Conservation (phyloP, 164 flowering plant species). For the Protea cynaroides region DNA sequence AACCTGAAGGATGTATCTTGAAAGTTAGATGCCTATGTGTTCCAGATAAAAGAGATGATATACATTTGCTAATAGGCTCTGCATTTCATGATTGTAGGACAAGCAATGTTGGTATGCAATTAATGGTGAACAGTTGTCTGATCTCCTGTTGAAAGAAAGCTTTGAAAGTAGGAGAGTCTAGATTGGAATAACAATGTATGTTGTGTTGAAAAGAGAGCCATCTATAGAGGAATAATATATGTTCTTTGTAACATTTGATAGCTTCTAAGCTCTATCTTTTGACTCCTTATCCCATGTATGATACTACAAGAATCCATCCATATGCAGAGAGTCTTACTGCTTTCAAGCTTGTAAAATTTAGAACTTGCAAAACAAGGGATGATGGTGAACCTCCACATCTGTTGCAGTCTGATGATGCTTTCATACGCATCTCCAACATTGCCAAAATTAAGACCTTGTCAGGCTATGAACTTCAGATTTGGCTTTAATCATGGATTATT, state of each 20-base stretch:
- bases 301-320: background rate
- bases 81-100: conserved; percentile 20
- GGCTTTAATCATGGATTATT: conserved; percentile 14
- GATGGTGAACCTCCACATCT: conserved; percentile 17
- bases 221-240: background rate
- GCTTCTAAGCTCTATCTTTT: no score
- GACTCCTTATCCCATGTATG: no score
- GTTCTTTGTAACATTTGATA: no score
- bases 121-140: conserved; percentile 17
- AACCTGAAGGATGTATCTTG: no score
- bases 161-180: background rate
- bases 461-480: conserved; percentile 17
- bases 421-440: conserved; percentile 17
- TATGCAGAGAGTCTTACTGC: background rate
- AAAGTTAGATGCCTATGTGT: conserved; percentile 10
- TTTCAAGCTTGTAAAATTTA: background rate
- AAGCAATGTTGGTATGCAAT: conserved; percentile 15
- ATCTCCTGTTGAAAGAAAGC: background rate
- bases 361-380: conserved; percentile 9
- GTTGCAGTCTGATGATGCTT: conserved; percentile 12
- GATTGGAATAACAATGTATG: no score
- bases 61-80: background rate
- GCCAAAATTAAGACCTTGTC: conserved; percentile 4
- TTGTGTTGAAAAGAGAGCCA: no score
- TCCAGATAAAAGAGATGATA: conserved; percentile 4